A percentile compares a stretch with the other conserved stretches of the same genome.
phyloP scores from a whole-genome alignment of 179 eudicot genomes.

The Drosera spatulata region DNA sequence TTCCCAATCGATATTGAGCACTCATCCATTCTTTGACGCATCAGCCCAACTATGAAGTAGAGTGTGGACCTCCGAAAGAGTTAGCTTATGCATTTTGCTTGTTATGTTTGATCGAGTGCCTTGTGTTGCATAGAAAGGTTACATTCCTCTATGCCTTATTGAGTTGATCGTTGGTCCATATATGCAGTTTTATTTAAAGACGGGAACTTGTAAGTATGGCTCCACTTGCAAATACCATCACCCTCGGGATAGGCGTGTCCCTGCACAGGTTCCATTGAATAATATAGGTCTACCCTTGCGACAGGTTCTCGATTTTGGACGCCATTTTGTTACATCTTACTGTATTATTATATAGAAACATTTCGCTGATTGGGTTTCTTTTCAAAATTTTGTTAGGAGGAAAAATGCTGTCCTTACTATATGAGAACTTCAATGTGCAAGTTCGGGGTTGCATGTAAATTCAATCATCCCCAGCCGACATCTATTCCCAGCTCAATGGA shows the following conservation, averaged over 20 bases:
- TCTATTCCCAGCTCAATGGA: conserved; percentile 1
- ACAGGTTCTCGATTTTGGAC: conserved; percentile 28
- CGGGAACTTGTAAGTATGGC: conserved; percentile 75
- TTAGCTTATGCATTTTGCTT: background rate
- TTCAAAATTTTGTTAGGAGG: conserved; percentile 24
- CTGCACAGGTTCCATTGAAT: conserved; percentile 30
- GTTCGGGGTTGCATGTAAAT: conserved; percentile 68
- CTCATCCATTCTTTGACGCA: no score
- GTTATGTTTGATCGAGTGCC: background rate
- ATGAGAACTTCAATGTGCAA: conserved; percentile 50
- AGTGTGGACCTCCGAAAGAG: no score
- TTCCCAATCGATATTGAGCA: no score
- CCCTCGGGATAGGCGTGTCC: conserved; percentile 48
- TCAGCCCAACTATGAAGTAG: no score
- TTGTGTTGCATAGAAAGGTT: background rate
- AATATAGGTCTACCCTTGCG: conserved; percentile 59
- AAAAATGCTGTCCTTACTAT: conserved; percentile 54
- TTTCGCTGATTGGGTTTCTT: background rate
- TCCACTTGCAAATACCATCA: conserved; percentile 63
- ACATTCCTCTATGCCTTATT: background rate
- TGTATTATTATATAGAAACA: no score
- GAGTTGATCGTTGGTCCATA: conserved; percentile 6
- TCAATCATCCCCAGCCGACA: conserved; percentile 57
- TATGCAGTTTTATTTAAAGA: conserved; percentile 62
- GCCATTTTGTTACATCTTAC: no score